Evolutionary conservation across 1,139 yeast genomes (phyloP), one percentile per base, ranked within the genome.

Genomic region (Williopsis jadinii): DNA sequence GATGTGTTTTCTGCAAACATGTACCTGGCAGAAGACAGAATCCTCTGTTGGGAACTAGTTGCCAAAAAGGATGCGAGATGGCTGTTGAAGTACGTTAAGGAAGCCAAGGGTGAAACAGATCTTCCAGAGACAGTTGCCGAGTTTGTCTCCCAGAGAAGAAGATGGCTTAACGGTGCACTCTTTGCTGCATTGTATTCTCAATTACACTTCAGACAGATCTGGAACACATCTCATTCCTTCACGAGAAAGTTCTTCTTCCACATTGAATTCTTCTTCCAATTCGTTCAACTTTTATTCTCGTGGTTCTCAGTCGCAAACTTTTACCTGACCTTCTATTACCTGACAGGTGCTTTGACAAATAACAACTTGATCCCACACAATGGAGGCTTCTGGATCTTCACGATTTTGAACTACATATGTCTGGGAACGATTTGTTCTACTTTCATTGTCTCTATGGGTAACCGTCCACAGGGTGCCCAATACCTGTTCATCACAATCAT

Each of bases 141-240:
- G 61, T 90, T 92, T 58, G 79, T 92, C 45, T 80, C 95, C 12
- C 98, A 92, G 65, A 80, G 98, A 68, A 78, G 98, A 67, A 80
- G 98, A 67, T 92, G 98, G 98, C 77, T 92, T 42, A 92, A 92
- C 61, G 98, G 98, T 66, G 96, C 98, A 0, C 79, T 90, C 58
- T 92, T 92, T 66, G 97, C 98, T 2, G 97, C 97, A 1, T 67
- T 92, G 44, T 92, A 84, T 59, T 81, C 97, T 0, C 86, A 85
- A 57, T 61, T 84, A 19, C 88, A 88, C 58, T 83, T 82, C 59
- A 71, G 71, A 45, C 85, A 81, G 55, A 80, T 92, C 38, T 90
- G 96, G 95, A 59, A 67, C 39, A 90, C 98, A 0, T 92, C 80
- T 53, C 98, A 92, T 61, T 82, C 95, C 2, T 52, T 67, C 15